Evolutionary conservation across 495 filamentous ascomycete genomes (phyloP).

Genomic region (Chaetomium fimeti): DNA sequence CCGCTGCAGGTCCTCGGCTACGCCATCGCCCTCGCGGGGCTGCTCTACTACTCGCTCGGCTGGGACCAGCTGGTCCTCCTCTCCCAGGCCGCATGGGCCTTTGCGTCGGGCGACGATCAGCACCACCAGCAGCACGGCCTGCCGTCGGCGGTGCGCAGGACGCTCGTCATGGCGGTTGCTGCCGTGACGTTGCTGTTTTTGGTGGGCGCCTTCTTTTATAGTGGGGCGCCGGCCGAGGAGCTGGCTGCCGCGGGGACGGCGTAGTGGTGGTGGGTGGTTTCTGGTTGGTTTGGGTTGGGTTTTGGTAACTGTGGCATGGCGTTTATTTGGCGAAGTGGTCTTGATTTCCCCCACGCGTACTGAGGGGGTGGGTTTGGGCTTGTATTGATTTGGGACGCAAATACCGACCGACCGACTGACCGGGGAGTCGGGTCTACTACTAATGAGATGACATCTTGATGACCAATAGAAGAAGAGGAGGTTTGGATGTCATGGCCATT

Average conservation of each 20-base stretch:
- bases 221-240: conserved; percentile 9
- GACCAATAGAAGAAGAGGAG: not conserved
- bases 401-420: too few species aligned
- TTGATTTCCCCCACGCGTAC: not conserved
- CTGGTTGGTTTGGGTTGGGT: not conserved
- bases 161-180: conserved; percentile 57
- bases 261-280: not conserved
- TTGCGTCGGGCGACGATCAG: conserved; percentile 57
- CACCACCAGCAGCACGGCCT: conserved; percentile 24
- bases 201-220: conserved; percentile 28
- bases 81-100: conserved; percentile 54
- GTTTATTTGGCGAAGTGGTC: not conserved
- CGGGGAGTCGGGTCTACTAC: not conserved
- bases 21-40: conserved; percentile 58
- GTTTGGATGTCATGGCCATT: not conserved
- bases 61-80: conserved; percentile 65
- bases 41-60: conserved; percentile 68
- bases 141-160: conserved; percentile 64
- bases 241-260: not conserved
- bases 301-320: conserved; percentile 1
- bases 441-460: not conserved
- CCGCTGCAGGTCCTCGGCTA: conserved; percentile 65
- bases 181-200: conserved; percentile 59
- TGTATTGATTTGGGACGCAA: not conserved
- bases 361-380: not conserved